These are phyloP conservation scores for Pichia nakasei DNA, from an alignment of 805 yeast species.

Conservation along the genomic window DNA sequence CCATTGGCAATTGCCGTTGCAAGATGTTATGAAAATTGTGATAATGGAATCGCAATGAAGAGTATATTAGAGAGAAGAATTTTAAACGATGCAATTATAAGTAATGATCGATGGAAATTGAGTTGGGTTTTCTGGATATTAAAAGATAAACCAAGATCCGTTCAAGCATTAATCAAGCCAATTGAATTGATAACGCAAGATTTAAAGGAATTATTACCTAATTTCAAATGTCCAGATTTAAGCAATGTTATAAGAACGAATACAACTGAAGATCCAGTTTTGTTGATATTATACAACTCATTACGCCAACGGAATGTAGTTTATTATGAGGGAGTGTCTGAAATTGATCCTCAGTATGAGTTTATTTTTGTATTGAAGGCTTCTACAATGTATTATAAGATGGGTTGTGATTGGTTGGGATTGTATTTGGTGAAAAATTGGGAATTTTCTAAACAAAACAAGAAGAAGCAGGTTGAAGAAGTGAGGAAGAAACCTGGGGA, in stretches of 20 bases:
- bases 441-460: constrained; percentile 36
- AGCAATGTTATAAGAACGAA: constrained; percentile 28
- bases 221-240: constrained; percentile 26
- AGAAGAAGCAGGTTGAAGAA: background rate
- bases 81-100: constrained; percentile 46
- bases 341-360: constrained; percentile 40
- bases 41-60: constrained; percentile 44
- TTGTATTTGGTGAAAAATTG: constrained; percentile 56
- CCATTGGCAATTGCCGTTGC: constrained; percentile 76
- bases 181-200: constrained; percentile 33
- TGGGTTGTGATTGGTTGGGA: constrained; percentile 87
- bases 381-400: constrained; percentile 60
- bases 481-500: constrained; percentile 10
- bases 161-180: constrained; percentile 56
- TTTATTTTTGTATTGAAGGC: constrained; percentile 53
- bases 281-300: constrained; percentile 54
- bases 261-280: constrained; percentile 66
- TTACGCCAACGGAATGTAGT: constrained; percentile 45
- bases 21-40: constrained; percentile 58
- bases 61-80: constrained; percentile 41
- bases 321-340: constrained; percentile 42
- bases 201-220: constrained; percentile 21
- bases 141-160: constrained; percentile 39
- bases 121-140: constrained; percentile 76
- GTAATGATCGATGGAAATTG: constrained; percentile 73